Evolutionary conservation across 352 stramenopile species (phyloP).

Genomic region (Globisporangium viniferum): DNA sequence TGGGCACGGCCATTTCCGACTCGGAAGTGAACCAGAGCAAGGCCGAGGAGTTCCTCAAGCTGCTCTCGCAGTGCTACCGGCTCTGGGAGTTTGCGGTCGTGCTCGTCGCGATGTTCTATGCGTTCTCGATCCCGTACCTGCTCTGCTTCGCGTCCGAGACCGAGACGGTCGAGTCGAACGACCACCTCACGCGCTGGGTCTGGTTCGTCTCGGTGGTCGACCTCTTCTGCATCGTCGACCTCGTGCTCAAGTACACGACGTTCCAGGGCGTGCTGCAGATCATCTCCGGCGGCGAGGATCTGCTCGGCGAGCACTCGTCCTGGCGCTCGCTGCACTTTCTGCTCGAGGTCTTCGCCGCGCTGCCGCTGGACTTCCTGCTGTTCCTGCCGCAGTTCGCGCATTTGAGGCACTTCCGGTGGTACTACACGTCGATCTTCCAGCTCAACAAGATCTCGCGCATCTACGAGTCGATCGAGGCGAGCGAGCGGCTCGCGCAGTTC

Average conservation of each 20-base stretch:
- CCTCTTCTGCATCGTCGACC: conserved; percentile 47
- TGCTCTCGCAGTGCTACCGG: conserved; percentile 44
- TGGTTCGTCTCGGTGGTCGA: conserved; percentile 41
- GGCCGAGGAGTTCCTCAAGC: conserved; percentile 51
- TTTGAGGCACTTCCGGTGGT: conserved; percentile 37
- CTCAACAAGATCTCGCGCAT: conserved; percentile 62
- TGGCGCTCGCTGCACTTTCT: conserved; percentile 17
- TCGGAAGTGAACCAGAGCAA: conserved; percentile 8
- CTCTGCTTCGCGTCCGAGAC: conserved; percentile 53
- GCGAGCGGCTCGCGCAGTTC: conserved; percentile 52
- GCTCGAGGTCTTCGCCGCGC: conserved; percentile 31
- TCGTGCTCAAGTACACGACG: conserved; percentile 50
- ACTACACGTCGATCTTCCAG: conserved; percentile 55
- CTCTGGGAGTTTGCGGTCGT: conserved; percentile 58
- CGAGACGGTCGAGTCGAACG: conserved; percentile 15
- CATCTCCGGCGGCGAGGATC: conserved; percentile 4
- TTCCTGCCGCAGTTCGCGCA: conserved; percentile 33
- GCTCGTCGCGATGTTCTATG: conserved; percentile 51
- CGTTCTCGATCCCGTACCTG: conserved; percentile 52
- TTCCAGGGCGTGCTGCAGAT: conserved; percentile 46
- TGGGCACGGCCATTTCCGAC: not conserved
- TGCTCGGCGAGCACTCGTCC: conserved; percentile 6
- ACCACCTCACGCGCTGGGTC: conserved; percentile 26
- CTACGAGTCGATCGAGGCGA: conserved; percentile 40
- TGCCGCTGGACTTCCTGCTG: conserved; percentile 52